phyloP scores from a whole-genome alignment of 352 stramenopile species.

The Pilasporangium apinafurcum region DNA sequence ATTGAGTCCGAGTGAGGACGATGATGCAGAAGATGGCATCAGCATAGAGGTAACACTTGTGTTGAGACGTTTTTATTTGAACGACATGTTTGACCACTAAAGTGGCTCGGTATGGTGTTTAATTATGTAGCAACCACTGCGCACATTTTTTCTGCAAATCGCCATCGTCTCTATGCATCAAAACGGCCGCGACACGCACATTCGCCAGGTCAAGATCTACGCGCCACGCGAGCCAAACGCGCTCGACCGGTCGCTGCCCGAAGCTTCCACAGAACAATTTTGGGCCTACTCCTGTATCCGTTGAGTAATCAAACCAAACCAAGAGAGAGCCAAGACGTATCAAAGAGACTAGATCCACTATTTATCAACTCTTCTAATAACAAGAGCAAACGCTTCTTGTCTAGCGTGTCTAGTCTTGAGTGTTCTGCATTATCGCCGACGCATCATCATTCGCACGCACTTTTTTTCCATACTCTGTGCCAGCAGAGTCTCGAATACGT shows the following conservation, averaged over 20 bases:
- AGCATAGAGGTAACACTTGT: too few relatives aligned
- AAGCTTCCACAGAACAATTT: conserved; percentile 61
- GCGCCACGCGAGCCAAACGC: conserved; percentile 56
- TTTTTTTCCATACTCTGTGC: conserved; percentile 69
- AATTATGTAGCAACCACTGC: conserved; percentile 39
- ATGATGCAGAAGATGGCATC: conserved; percentile 31
- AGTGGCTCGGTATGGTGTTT: background rate
- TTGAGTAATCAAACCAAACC: conserved; percentile 4
- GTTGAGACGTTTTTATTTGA: background rate
- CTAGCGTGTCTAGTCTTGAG: too few relatives aligned
- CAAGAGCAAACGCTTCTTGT: too few relatives aligned
- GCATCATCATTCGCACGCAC: conserved; percentile 58
- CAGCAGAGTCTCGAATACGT: conserved; percentile 61
- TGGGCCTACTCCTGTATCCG: conserved; percentile 62
- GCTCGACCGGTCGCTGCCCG: conserved; percentile 42
- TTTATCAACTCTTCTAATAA: too few relatives aligned
- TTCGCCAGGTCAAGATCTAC: conserved; percentile 92
- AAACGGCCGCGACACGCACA: conserved; percentile 96
- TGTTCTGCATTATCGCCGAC: conserved; percentile 63
- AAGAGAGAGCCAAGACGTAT: too few relatives aligned
- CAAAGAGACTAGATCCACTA: too few relatives aligned
- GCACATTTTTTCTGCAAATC: conserved; percentile 96
- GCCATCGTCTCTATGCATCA: conserved; percentile 97
- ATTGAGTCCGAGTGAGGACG: conserved; percentile 24
- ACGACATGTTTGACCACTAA: background rate